phyloP scores from a whole-genome alignment of 164 flowering plant species.

The Vitis riparia region DNA sequence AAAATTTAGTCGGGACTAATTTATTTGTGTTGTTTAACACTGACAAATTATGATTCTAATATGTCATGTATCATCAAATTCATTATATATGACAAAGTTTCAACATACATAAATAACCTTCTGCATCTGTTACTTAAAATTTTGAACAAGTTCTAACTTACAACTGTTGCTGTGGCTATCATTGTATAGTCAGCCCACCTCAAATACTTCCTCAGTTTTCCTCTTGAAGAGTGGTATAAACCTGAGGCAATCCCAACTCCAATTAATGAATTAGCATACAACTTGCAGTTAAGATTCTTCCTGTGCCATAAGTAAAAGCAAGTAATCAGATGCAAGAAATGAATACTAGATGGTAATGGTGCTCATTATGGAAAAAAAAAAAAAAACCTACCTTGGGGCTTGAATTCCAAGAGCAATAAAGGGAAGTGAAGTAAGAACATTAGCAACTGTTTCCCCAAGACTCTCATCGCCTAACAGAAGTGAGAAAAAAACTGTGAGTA shows the following conservation, averaged over 20 bases:
- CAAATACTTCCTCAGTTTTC: constrained; percentile 61
- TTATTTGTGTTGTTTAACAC: neutral
- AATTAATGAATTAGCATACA: constrained; percentile 92
- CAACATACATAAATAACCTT: neutral
- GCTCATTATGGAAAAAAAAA: neutral
- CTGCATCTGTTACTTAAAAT: neutral
- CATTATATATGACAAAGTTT: neutral
- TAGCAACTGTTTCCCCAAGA: constrained; percentile 65
- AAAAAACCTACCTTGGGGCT: constrained; percentile 65
- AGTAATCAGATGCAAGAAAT: constrained; percentile 1
- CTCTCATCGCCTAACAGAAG: constrained; percentile 56
- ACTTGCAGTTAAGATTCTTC: constrained; percentile 60
- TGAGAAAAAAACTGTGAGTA: neutral
- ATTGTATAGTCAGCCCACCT: constrained; percentile 97
- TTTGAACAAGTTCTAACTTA: constrained; percentile 35
- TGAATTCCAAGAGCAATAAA: constrained; percentile 86
- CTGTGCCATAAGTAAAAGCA: constrained; percentile 35
- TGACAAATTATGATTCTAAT: neutral
- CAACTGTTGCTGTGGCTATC: constrained; percentile 95
- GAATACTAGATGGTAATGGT: neutral
- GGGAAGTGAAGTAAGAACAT: constrained; percentile 92
- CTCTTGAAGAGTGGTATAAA: constrained; percentile 90
- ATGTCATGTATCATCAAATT: neutral
- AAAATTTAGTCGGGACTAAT: neutral
- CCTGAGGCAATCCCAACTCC: constrained; percentile 97